Evolutionary conservation across 2,329 filamentous ascomycete genomes (phyloP), one percentile per base, ranked within the genome.

Genomic region (Beauveria bassiana): DNA sequence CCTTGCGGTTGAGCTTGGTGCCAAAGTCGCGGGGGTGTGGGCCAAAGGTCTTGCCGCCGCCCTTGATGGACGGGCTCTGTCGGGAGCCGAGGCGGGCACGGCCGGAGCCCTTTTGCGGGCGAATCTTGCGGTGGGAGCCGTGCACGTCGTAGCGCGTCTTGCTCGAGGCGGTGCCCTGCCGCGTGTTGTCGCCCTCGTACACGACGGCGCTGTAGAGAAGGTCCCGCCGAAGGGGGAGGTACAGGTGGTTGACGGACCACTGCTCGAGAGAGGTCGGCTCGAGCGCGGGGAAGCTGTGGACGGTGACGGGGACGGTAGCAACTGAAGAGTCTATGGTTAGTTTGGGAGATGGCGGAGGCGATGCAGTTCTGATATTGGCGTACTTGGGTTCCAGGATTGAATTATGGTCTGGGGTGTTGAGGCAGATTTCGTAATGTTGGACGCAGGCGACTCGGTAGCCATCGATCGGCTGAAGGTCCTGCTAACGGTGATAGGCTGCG

Each of bases 11-110:
- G 61, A 99, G 80, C 18, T 83, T 83, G 24, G 93, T 96, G 63
- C 85, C 85, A 72, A 99, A 99, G 77, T 98, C 91, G 72, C 95
- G 84, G 28, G 93, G 93, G 68, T 93, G 87, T 31, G 95, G 95
- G n/a, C 95, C 95, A 70, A 92, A 91, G 0, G 86, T 80, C 68
- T 96, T 93, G 75, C 92, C 93, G 75, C 95, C 95, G 66, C 95
- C 95, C 64, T 82, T 82, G 47, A 91, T 77, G 73, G 96, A 84
- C 3, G 95, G 95, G 51, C 86, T 91, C 75, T 96, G 91, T 72
- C 83, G 88, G 71, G 86, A 84, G 65, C 95, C 93, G 3, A 89
- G 78, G 73, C 95, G 91, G 56, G 95, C 92, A 43, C 73, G 75
- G 62, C 95, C 95, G 3, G 82, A 84, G 62, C 95, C 95, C 77